These are phyloP conservation scores for Calendula officinalis DNA, from an alignment of 129 eudicot genomes.

Conservation along the genomic window DNA sequence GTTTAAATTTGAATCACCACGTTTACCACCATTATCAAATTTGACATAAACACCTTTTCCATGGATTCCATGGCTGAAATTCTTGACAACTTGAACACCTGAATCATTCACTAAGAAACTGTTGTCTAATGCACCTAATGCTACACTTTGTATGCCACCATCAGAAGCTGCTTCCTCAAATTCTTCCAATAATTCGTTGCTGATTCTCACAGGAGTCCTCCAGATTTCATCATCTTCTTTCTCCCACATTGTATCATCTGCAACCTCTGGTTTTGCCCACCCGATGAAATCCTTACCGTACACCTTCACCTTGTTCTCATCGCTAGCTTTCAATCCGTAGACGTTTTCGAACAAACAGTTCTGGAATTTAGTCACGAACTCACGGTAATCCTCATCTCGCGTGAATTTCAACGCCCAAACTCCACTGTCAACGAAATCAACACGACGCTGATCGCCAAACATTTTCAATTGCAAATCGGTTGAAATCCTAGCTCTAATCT, in stretches of 20 bases:
- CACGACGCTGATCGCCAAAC: conserved; percentile 86
- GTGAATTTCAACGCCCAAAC: conserved; percentile 91
- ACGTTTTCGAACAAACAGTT: conserved; percentile 90
- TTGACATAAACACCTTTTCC: conserved; percentile 93
- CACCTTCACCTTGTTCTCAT: conserved; percentile 76
- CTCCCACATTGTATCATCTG: conserved; percentile 93
- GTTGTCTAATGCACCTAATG: conserved; percentile 90
- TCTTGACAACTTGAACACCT: conserved; percentile 98
- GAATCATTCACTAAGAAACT: conserved; percentile 74
- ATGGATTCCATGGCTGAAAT: conserved; percentile 91
- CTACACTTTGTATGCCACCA: conserved; percentile 86
- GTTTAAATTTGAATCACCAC: conserved; percentile 34
- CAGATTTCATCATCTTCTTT: conserved; percentile 63
- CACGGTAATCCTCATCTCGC: conserved; percentile 57
- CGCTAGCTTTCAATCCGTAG: conserved; percentile 65
- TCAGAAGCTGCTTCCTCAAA: conserved; percentile 77
- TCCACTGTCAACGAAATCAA: conserved; percentile 72
- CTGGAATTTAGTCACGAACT: conserved; percentile 61
- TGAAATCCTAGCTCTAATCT: conserved; percentile 71
- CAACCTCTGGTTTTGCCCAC: conserved; percentile 78
- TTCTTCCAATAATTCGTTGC: conserved; percentile 71
- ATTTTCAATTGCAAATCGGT: conserved; percentile 83
- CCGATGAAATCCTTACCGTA: conserved; percentile 89
- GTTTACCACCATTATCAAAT: conserved; percentile 50
- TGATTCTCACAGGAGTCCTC: conserved; percentile 47